Percentiles rank a stretch among this genome's conserved stretches.
Conservation (phyloP, 1,139 yeast species). For the Blastobotrys ciferrii region DNA sequence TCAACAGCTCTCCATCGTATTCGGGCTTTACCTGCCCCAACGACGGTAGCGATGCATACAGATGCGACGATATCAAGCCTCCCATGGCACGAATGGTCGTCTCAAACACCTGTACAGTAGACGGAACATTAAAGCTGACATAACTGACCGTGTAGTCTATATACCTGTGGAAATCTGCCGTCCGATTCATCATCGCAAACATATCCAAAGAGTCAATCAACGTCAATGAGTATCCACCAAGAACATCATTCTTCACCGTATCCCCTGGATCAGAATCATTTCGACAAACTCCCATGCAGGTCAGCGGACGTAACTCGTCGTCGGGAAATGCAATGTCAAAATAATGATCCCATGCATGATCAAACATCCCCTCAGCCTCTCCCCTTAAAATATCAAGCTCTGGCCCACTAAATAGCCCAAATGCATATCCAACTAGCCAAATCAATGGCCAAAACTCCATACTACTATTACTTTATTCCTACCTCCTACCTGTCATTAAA, state of each 20-base stretch:
- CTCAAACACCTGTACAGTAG: conserved; percentile 84
- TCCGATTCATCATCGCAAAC: conserved; percentile 67
- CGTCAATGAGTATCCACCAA: conserved; percentile 81
- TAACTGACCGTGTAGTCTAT: conserved; percentile 47
- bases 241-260: conserved; percentile 70
- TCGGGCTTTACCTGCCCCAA: conserved; percentile 44
- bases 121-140: conserved; percentile 55
- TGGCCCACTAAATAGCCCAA: conserved; percentile 8
- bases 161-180: conserved; percentile 50
- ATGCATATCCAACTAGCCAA: background rate
- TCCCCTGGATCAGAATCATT: conserved; percentile 54
- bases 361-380: conserved; percentile 58
- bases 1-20: conserved; percentile 69
- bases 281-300: conserved; percentile 68
- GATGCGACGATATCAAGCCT: conserved; percentile 76
- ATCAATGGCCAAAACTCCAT: background rate
- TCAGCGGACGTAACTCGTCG: conserved; percentile 76
- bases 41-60: conserved; percentile 61
- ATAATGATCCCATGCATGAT: conserved; percentile 78
- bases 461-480: background rate
- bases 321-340: conserved; percentile 70
- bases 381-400: conserved; percentile 21
- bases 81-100: conserved; percentile 88
- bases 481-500: background rate
- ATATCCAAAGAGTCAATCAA: conserved; percentile 78